A percentile compares a stretch with the other conserved stretches of the same genome.
phyloP scores from a whole-genome alignment of 441 rosid species.

The Populus hybrid region DNA sequence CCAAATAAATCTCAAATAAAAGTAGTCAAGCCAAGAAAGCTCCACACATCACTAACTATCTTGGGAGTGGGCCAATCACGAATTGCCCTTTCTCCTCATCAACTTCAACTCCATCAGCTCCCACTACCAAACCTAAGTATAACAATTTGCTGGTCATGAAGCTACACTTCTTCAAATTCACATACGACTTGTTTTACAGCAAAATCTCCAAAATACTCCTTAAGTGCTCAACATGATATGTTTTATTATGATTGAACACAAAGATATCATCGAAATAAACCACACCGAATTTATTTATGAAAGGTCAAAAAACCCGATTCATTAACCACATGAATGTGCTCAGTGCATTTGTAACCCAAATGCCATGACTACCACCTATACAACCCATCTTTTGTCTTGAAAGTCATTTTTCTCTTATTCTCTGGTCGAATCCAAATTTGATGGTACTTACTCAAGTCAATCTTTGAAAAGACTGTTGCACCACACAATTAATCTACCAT shows the following conservation, averaged over 20 bases:
- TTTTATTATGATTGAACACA: background rate
- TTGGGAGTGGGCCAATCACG: background rate
- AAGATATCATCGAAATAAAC: background rate
- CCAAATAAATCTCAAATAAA: no score
- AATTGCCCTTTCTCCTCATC: background rate
- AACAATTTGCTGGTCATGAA: background rate
- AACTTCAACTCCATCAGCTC: no score
- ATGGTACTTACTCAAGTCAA: no score
- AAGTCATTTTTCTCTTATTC: no score
- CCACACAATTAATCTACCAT: background rate
- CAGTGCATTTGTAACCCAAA: no score
- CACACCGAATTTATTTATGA: background rate
- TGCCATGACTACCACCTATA: no score
- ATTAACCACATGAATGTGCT: background rate
- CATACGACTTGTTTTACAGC: background rate
- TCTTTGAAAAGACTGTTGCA: no score
- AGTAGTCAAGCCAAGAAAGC: background rate
- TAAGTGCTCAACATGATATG: background rate
- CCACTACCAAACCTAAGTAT: background rate
- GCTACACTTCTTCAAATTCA: background rate
- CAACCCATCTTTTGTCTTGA: no score
- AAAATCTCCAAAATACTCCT: background rate
- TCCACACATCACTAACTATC: background rate
- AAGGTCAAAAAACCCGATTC: background rate
- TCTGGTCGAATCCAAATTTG: no score